Conservation (phyloP, 75 land plant species). For the Adiantum capillusveneris region DNA sequence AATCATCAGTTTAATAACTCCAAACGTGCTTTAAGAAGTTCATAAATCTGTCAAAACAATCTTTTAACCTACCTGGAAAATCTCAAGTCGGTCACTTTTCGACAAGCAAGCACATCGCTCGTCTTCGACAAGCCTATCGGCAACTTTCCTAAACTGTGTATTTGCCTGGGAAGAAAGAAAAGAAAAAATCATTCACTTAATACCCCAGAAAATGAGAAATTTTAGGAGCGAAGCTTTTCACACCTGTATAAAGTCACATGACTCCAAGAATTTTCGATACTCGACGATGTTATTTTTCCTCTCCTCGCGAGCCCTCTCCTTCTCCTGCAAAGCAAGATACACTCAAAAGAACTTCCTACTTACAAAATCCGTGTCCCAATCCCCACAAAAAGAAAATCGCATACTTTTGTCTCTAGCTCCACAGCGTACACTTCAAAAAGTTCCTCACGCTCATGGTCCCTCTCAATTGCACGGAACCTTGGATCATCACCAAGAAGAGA, state of each 20-base stretch:
- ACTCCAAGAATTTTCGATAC: conserved; percentile 60
- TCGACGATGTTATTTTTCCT: conserved; percentile 47
- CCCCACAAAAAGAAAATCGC: too few species aligned
- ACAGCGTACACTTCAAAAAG: conserved; percentile 69
- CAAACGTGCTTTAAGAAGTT: too few species aligned
- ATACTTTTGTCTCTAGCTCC: conserved; percentile 79
- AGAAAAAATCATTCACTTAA: neutral
- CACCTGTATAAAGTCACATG: conserved; percentile 91
- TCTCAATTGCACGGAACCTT: conserved; percentile 84
- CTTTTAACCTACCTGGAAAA: conserved; percentile 63
- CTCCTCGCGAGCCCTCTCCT: conserved; percentile 77
- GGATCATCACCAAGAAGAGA: conserved; percentile 76
- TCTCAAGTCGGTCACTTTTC: conserved; percentile 75
- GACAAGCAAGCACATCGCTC: conserved; percentile 84
- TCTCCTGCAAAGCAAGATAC: conserved; percentile 41
- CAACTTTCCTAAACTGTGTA: conserved; percentile 93
- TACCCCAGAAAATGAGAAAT: neutral
- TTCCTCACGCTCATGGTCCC: conserved; percentile 78
- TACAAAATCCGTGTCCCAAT: too few species aligned
- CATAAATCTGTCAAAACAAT: too few species aligned
- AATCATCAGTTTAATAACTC: neutral
- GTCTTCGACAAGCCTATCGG: conserved; percentile 88
- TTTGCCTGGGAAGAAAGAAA: conserved; percentile 39
- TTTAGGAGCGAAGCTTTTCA: neutral
- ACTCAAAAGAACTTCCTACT: too few species aligned